These are phyloP conservation scores for Colletotrichum sidae DNA, from an alignment of 2,329 filamentous ascomycete genomes.

Conservation along the genomic window DNA sequence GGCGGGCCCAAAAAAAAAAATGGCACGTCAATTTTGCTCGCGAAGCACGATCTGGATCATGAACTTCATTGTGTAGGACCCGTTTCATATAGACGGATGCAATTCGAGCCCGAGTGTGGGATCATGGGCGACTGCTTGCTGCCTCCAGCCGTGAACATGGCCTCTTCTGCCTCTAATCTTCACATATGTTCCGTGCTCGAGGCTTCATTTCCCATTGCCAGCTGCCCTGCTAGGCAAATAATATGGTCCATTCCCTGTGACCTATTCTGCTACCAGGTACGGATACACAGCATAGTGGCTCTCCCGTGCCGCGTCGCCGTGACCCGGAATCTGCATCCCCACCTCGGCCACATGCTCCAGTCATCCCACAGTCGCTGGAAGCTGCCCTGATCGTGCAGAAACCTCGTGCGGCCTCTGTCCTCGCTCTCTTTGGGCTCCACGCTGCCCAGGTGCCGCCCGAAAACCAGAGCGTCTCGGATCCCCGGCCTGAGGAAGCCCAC, in stretches of 20 bases:
- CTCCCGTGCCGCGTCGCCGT: slow-evolving; percentile 34
- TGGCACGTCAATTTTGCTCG: too few species aligned
- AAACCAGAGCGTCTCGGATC: slow-evolving; percentile 58
- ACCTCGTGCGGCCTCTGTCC: slow-evolving; percentile 44
- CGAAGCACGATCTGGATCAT: too few species aligned
- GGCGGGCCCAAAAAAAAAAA: too few species aligned
- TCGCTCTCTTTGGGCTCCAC: slow-evolving; percentile 42
- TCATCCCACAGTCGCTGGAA: slow-evolving; percentile 67
- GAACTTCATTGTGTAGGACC: too few species aligned
- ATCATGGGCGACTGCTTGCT: too few species aligned
- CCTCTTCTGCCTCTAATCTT: too few species aligned
- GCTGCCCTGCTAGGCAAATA: not conserved
- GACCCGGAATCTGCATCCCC: slow-evolving; percentile 35
- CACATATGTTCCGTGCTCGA: too few species aligned
- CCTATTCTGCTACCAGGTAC: slow-evolving; percentile 26
- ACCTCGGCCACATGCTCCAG: slow-evolving; percentile 47
- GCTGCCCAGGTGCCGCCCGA: slow-evolving; percentile 63
- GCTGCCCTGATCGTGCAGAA: slow-evolving; percentile 60
- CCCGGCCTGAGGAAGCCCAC: slow-evolving; percentile 58
- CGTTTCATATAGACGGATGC: too few species aligned
- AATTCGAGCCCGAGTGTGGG: too few species aligned
- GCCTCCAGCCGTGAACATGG: too few species aligned
- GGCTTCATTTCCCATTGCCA: too few species aligned
- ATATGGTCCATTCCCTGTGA: not conserved
- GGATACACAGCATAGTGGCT: slow-evolving; percentile 36